Percentiles rank a stretch among this genome's conserved stretches.
Conservation (phyloP, 1,284 basidiomycete species). For the Hypsizygus ulmarius region DNA sequence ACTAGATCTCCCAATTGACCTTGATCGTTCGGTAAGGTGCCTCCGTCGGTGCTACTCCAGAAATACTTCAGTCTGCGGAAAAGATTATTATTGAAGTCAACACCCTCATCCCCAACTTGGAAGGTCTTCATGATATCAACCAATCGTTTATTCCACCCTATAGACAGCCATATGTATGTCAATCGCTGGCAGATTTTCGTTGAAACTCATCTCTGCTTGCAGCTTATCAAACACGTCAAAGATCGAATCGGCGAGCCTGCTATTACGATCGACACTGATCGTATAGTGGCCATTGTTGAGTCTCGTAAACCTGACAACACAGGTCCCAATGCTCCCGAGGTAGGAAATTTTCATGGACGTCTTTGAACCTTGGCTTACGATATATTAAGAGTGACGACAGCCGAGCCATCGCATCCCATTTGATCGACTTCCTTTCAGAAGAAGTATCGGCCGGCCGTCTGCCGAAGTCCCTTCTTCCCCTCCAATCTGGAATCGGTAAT, state of each 20-base stretch:
- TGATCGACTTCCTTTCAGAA: slow-evolving; percentile 46
- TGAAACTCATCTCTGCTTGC: neutral
- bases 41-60: slow-evolving; percentile 50
- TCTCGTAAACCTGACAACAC: slow-evolving; percentile 47
- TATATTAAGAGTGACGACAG: slow-evolving; percentile 36
- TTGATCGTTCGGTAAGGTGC: slow-evolving; percentile 28
- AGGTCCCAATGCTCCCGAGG: slow-evolving; percentile 45
- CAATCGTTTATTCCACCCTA: slow-evolving; percentile 44
- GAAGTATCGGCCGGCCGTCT: slow-evolving; percentile 46
- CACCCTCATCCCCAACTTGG: slow-evolving; percentile 43
- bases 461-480: slow-evolving; percentile 43
- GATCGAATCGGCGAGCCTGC: slow-evolving; percentile 46
- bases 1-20: neutral
- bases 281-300: slow-evolving; percentile 49
- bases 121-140: slow-evolving; percentile 51
- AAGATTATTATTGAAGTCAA: slow-evolving; percentile 55
- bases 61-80: slow-evolving; percentile 48
- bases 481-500: slow-evolving; percentile 52
- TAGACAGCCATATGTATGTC: slow-evolving; percentile 46
- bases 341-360: slow-evolving; percentile 13
- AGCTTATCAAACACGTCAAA: slow-evolving; percentile 43
- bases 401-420: slow-evolving; percentile 42
- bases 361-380: neutral
- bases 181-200: neutral
- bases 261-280: slow-evolving; percentile 48